Percentiles rank a stretch among this genome's conserved stretches.
Evolutionary conservation across 2,329 filamentous ascomycete species (phyloP).

Genomic region (Pyrenophora seminiperda): DNA sequence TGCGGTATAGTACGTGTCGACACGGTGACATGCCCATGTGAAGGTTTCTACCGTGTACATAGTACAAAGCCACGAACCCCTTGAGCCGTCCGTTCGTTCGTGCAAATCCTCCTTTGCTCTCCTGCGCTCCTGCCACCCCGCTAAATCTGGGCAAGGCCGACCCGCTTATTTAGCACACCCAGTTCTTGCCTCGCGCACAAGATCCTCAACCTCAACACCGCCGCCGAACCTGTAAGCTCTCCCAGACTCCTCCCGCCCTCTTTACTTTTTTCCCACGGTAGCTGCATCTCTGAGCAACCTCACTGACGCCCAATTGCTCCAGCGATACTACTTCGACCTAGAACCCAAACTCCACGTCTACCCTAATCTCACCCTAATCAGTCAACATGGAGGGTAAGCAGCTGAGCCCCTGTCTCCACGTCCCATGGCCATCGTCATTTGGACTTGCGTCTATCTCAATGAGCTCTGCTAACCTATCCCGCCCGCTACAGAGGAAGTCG

Average conservation of each 20-base stretch:
- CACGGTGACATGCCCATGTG: no score
- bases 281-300: constrained; percentile 26
- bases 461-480: constrained; percentile 44
- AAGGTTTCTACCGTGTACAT: no score
- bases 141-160: constrained; percentile 48
- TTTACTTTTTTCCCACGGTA: constrained; percentile 29
- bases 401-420: constrained; percentile 44
- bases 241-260: constrained; percentile 31
- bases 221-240: constrained; percentile 42
- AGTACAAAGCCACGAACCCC: constrained; percentile 11
- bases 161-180: constrained; percentile 51
- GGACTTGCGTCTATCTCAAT: constrained; percentile 35
- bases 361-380: constrained; percentile 49
- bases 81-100: constrained; percentile 27
- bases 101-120: constrained; percentile 31
- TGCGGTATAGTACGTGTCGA: no score
- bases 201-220: constrained; percentile 44
- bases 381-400: constrained; percentile 71
- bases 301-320: constrained; percentile 39
- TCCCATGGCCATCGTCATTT: constrained; percentile 23
- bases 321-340: constrained; percentile 39
- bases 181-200: constrained; percentile 50
- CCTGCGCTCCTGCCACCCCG: constrained; percentile 44
- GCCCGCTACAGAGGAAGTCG: constrained; percentile 87
- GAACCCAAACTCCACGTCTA: constrained; percentile 38